These are phyloP conservation scores for Porodaedalea pini DNA, from an alignment of 1,284 basidiomycete species.

Conservation along the genomic window DNA sequence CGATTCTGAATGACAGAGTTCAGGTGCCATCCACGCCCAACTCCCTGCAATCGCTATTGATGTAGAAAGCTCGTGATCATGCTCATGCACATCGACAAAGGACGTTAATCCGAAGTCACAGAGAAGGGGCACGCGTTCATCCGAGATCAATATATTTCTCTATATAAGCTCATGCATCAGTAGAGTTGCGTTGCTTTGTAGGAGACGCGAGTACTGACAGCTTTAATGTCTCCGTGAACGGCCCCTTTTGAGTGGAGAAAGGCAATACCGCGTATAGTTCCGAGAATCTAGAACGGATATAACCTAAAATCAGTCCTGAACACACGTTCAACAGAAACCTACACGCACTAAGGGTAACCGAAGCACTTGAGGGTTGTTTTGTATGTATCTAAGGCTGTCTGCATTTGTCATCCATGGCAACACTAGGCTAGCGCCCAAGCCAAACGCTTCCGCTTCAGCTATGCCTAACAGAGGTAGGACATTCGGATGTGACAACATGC, in stretches of 20 bases:
- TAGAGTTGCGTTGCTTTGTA: too few species aligned
- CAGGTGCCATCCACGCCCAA: slow-evolving; percentile 9
- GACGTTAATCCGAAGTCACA: slow-evolving; percentile 20
- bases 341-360: not conserved
- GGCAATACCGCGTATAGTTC: slow-evolving; percentile 6
- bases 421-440: slow-evolving; percentile 1
- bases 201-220: too few species aligned
- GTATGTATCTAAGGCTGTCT: slow-evolving; percentile 1
- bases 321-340: not conserved
- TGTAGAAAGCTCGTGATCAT: not conserved
- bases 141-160: slow-evolving; percentile 21
- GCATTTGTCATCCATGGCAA: slow-evolving; percentile 13
- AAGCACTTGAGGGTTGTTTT: not conserved
- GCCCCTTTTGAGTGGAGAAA: slow-evolving; percentile 14
- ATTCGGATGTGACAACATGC: slow-evolving; percentile 6
- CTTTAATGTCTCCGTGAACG: slow-evolving; percentile 14
- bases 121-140: slow-evolving; percentile 16
- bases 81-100: not conserved
- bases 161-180: too few species aligned
- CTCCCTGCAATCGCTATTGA: slow-evolving; percentile 7
- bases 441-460: not conserved
- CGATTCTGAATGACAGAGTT: slow-evolving; percentile 1
- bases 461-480: slow-evolving; percentile 10
- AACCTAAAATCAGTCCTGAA: not conserved
- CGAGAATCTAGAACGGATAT: slow-evolving; percentile 1